Base-by-base conservation (phyloP, 768 basidiomycete genomes). In the Calvatia gigantea region DNA sequence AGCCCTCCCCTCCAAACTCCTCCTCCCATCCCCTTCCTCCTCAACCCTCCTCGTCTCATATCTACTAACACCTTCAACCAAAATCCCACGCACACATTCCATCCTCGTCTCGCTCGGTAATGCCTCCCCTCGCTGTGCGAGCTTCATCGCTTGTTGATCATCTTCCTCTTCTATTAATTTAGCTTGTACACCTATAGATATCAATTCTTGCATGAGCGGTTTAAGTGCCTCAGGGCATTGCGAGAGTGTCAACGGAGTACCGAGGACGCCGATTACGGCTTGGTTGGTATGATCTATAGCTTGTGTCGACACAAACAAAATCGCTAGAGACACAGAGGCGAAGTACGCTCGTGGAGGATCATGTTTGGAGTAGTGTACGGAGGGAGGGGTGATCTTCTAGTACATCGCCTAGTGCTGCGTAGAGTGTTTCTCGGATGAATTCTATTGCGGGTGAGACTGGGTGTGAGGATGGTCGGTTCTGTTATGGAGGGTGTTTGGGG, bases 341-440 rank as follows among this genome's bases (percentile, higher is more conserved):
- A 90, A 94, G 73, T 92, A 93, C 0, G 89, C 91, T 17, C 88
- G 78, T 0, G 86, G 70, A 0, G 84, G 83, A 63, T 93, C 89
- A n/a, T 12, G 64, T 62, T n/a, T 71, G 71, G 54, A 93, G 79
- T 8, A 87, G 75, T 0, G 62, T 54, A 2, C 80, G 79, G 5
- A 94, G 77, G 2, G 77, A 72, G 0, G 80, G 76, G 11, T 75
- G 78, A 3, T 73, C 72, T 46, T 84, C 78, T 42, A 93, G 75
- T 0, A 80, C 83, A 59, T 90, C 89, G 0, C 78, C 90, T 2
- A 94, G 75, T 2, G 89, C 81, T 0, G 91, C 89, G 67, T 93
- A 94, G 15, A 94, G 79, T 0, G 91, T 92, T 69, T 94, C 91
- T 25, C 92, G 87, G 57, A 94, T 93, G 64, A 88, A 75, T 52